Percentiles rank a stretch among this genome's conserved stretches.
Conservation (phyloP, 2,329 filamentous ascomycete species). For the Lecanicillium sp. region DNA sequence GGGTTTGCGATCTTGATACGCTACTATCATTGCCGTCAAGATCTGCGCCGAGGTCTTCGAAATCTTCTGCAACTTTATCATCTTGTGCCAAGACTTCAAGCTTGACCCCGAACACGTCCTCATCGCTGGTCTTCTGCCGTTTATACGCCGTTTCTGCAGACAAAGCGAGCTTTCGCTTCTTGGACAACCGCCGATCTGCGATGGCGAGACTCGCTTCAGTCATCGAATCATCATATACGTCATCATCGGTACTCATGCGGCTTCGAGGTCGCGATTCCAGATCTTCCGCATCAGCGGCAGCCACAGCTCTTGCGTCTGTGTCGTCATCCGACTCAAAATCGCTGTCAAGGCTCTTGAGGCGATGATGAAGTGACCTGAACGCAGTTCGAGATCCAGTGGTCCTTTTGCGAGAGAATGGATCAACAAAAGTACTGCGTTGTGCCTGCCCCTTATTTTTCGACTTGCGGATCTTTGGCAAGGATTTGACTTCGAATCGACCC, state of each 20-base stretch:
- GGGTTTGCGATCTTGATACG: slow-evolving; percentile 39
- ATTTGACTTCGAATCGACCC: slow-evolving; percentile 46
- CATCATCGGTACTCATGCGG: slow-evolving; percentile 59
- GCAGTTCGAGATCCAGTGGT: slow-evolving; percentile 50
- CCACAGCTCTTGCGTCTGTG: slow-evolving; percentile 42
- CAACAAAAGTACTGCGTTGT: slow-evolving; percentile 56
- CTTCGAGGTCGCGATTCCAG: slow-evolving; percentile 75
- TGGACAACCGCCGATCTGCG: slow-evolving; percentile 46
- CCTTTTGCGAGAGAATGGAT: slow-evolving; percentile 58
- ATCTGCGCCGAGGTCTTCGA: slow-evolving; percentile 45
- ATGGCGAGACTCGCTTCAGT: slow-evolving; percentile 66
- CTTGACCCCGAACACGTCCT: slow-evolving; percentile 65
- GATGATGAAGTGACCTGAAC: slow-evolving; percentile 74
- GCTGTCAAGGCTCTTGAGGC: slow-evolving; percentile 54
- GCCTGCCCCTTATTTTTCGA: slow-evolving; percentile 45
- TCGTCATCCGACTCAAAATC: slow-evolving; percentile 89
- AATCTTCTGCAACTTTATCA: slow-evolving; percentile 36
- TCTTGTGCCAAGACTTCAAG: slow-evolving; percentile 45
- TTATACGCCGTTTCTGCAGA: slow-evolving; percentile 66
- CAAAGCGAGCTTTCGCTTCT: slow-evolving; percentile 65
- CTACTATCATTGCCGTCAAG: slow-evolving; percentile 39
- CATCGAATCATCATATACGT: slow-evolving; percentile 55
- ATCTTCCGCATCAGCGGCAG: slow-evolving; percentile 74
- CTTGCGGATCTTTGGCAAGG: slow-evolving; percentile 71
- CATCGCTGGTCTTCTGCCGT: slow-evolving; percentile 71